These are phyloP conservation scores for Paecilomyces sp. DNA, from an alignment of 2,329 filamentous ascomycete genomes.

Conservation along the genomic window DNA sequence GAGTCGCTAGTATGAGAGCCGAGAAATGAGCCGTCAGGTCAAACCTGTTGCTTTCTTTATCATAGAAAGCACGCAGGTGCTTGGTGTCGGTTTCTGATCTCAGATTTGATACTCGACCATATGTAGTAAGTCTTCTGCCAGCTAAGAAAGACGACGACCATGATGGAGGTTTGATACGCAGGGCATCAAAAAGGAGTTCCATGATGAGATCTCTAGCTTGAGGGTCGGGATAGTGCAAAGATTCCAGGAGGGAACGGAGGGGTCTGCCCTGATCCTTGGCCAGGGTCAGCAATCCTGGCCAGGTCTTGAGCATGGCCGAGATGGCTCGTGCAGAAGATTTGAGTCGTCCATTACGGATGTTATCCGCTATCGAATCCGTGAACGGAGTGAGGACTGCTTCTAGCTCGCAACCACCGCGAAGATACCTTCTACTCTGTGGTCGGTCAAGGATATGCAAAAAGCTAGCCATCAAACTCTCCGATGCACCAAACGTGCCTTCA, in stretches of 20 bases:
- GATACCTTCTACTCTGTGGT: slow-evolving; percentile 69
- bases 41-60: slow-evolving; percentile 56
- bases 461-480: slow-evolving; percentile 79
- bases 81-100: slow-evolving; percentile 54
- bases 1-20: slow-evolving; percentile 73
- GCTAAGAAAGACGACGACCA: slow-evolving; percentile 97
- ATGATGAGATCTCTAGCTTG: slow-evolving; percentile 68
- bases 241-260: slow-evolving; percentile 69
- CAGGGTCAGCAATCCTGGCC: slow-evolving; percentile 83
- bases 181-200: slow-evolving; percentile 73
- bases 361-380: slow-evolving; percentile 64
- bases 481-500: slow-evolving; percentile 85
- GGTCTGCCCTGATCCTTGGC: slow-evolving; percentile 84
- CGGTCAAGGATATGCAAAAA: slow-evolving; percentile 85
- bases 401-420: slow-evolving; percentile 83
- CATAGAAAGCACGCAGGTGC: slow-evolving; percentile 49
- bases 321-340: slow-evolving; percentile 92
- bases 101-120: slow-evolving; percentile 85
- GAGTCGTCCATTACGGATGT: slow-evolving; percentile 55
- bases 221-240: slow-evolving; percentile 52
- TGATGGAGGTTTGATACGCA: slow-evolving; percentile 85
- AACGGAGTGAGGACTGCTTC: slow-evolving; percentile 88
- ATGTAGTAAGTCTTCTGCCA: slow-evolving; percentile 85
- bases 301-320: slow-evolving; percentile 80
- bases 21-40: slow-evolving; percentile 94